These are phyloP conservation scores for Phalaenopsis aphrodite DNA, from an alignment of 106 monocot genomes.

Conservation along the genomic window DNA sequence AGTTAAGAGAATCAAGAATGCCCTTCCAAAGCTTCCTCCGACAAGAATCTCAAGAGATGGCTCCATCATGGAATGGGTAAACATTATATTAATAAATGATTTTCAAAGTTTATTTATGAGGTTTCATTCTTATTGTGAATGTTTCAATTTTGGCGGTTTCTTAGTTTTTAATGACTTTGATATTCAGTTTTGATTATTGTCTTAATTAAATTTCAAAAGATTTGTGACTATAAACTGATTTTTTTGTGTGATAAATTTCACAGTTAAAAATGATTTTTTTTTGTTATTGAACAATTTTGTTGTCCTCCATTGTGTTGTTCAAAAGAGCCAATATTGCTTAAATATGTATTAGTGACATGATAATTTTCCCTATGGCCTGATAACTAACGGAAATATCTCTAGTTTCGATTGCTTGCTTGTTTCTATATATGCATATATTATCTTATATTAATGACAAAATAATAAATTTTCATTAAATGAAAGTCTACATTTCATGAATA, in stretches of 20 bases:
- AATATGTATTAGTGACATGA: neutral
- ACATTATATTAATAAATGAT: neutral
- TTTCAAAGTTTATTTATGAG: neutral
- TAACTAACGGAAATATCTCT: neutral
- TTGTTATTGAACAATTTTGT: neutral
- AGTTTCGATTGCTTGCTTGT: neutral
- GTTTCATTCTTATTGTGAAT: neutral
- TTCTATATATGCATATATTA: neutral
- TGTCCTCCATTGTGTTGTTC: neutral
- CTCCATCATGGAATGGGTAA: constrained; percentile 91
- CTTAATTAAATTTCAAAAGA: neutral
- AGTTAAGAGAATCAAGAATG: constrained; percentile 39
- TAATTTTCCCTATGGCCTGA: neutral
- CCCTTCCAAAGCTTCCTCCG: constrained; percentile 58
- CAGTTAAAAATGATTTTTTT: neutral
- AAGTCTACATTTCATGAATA: too few species aligned
- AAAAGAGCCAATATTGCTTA: neutral
- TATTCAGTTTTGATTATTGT: neutral
- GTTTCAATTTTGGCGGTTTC: neutral
- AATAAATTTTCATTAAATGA: too few species aligned
- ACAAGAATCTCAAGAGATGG: constrained; percentile 67
- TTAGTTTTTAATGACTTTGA: neutral
- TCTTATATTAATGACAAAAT: too few species aligned
- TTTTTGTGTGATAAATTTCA: neutral
- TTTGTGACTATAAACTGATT: neutral